Percentiles rank a stretch among this genome's conserved stretches.
Conservation (phyloP, 2,329 filamentous ascomycete genomes). For the Metarhizium album region DNA sequence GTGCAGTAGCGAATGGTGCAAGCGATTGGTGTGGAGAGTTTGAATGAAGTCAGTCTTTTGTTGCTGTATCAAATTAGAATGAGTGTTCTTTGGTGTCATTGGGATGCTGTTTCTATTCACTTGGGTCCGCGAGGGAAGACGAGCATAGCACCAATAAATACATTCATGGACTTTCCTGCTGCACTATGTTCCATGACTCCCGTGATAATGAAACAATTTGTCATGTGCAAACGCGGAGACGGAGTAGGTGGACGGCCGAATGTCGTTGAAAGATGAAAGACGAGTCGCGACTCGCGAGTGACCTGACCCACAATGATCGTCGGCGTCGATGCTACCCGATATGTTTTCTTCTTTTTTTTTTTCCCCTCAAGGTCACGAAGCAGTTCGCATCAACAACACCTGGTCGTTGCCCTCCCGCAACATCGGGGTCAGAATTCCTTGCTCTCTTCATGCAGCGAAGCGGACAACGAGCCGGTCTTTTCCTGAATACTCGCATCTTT, state of each 20-base stretch:
- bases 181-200: too few relatives aligned
- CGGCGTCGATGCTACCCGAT: too few relatives aligned
- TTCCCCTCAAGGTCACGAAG: not conserved
- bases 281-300: too few relatives aligned
- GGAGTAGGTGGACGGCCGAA: too few relatives aligned
- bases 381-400: not conserved
- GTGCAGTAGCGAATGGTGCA: constrained; percentile 4
- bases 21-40: constrained; percentile 3
- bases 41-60: constrained; percentile 2
- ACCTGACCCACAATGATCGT: too few relatives aligned
- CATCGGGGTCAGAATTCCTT: not conserved
- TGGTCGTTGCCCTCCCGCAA: not conserved
- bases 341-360: not conserved
- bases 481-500: not conserved
- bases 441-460: constrained; percentile 1
- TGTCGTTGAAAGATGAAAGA: too few relatives aligned
- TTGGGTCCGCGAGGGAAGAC: not conserved
- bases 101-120: not conserved
- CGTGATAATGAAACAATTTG: too few relatives aligned
- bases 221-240: too few relatives aligned
- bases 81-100: not conserved
- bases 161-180: not conserved
- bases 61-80: not conserved
- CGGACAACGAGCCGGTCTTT: not conserved
- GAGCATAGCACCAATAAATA: not conserved